These are phyloP conservation scores for Boechera retrofracta DNA, from an alignment of 345 rosid genomes.

Conservation along the genomic window DNA sequence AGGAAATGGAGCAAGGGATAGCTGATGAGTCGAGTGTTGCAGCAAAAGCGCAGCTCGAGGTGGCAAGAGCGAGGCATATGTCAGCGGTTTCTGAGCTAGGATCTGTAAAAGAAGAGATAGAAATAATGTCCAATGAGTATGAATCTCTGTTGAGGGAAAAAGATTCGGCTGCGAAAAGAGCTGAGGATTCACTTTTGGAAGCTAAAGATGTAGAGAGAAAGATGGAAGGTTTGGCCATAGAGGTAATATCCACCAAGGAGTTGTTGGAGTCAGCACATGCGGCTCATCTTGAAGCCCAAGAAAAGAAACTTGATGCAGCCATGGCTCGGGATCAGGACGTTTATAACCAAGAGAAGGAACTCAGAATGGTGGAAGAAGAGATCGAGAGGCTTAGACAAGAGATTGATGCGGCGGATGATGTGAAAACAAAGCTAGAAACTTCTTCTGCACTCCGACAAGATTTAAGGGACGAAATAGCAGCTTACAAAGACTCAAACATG, in stretches of 20 bases:
- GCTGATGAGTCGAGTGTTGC: slow-evolving; percentile 83
- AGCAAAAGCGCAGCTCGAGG: slow-evolving; percentile 88
- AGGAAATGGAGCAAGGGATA: slow-evolving; percentile 93
- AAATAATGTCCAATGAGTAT: slow-evolving; percentile 59
- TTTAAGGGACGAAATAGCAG: slow-evolving; percentile 75
- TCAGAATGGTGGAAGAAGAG: slow-evolving; percentile 85
- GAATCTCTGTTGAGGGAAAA: slow-evolving; percentile 61
- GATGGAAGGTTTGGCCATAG: slow-evolving; percentile 78
- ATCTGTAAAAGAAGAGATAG: slow-evolving; percentile 68
- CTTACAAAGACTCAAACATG: slow-evolving; percentile 55
- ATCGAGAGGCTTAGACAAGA: slow-evolving; percentile 70
- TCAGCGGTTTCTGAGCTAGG: slow-evolving; percentile 79
- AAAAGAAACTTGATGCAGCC: slow-evolving; percentile 70
- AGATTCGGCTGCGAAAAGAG: slow-evolving; percentile 64
- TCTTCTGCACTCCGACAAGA: slow-evolving; percentile 69
- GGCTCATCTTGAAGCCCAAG: slow-evolving; percentile 87
- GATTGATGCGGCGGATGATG: slow-evolving; percentile 66
- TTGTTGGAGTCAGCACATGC: slow-evolving; percentile 84
- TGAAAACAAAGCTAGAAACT: slow-evolving; percentile 68
- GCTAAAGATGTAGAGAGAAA: slow-evolving; percentile 83
- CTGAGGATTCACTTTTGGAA: slow-evolving; percentile 64
- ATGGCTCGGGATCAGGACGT: slow-evolving; percentile 81
- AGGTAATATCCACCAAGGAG: slow-evolving; percentile 77
- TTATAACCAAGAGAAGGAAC: slow-evolving; percentile 75
- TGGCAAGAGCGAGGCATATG: slow-evolving; percentile 80